Evolutionary conservation across 441 rosid species (phyloP), one percentile per base, ranked within the genome.

Genomic region (Hura crepitans): DNA sequence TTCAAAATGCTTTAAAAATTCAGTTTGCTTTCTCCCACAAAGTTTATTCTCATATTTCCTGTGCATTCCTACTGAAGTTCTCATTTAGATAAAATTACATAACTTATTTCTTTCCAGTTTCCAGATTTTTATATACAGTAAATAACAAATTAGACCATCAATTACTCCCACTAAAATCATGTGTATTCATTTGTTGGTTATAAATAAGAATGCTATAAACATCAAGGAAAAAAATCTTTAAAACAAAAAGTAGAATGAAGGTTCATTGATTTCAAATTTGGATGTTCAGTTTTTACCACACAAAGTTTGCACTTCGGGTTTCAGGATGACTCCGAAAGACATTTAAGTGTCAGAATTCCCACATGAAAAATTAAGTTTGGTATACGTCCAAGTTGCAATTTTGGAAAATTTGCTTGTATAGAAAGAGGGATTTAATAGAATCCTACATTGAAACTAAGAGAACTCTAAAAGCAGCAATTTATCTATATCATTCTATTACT

Each of bases 201-300:
- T 1, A 22, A 68, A 55, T 22, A 23, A 45, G 31, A 27, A 6
- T 1, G 35, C 25, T n/a, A 50, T 23, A 28, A 35, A 39, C n/a
- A 45, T 39, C 4, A 18, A 62, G 35, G 51, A 62, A 20, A 39
- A 60, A 61, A 45, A 23, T 62, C 39, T 50, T 3, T 10, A 31
- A 13, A n/a, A 50, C 27, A 13, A 65, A 17, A 25, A 65, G 28
- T 45, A 71, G 20, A 31, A 59, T 58, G 30, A 65, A 53, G 23
- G 47, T 23, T 50, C 35, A 42, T 11, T 37, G 59, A 12, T 67
- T 66, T 66, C 46, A 66, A 30, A 28, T 53, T 67, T 3, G 57
- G 28, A 53, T 53, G 66, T 39, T 13, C 28, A 22, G 47, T 33
- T 66, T 20, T 18, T 9, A 11, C 22, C 2, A 5, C 20, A 30